Percentiles rank a stretch among this genome's conserved stretches.
phyloP scores from a whole-genome alignment of 257 asterid species.

The Solanum sejunctum region DNA sequence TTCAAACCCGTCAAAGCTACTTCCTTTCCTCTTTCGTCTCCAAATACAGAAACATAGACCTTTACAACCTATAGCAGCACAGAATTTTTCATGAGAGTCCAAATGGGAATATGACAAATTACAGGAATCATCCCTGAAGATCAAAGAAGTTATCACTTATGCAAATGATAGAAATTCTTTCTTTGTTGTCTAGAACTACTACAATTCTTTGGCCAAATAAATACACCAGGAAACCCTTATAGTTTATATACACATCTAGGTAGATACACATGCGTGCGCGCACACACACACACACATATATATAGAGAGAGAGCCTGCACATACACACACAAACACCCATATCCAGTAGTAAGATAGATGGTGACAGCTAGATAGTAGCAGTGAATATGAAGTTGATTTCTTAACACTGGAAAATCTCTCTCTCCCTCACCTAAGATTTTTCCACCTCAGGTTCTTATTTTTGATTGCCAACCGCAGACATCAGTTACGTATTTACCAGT shows the following conservation, averaged over 20 bases:
- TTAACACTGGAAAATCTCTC: background rate
- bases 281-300: background rate
- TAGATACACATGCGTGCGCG: background rate
- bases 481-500: background rate
- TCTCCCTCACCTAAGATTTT: background rate
- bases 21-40: slow-evolving; percentile 97
- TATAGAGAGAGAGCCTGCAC: background rate
- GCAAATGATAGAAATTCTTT: background rate
- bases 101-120: background rate
- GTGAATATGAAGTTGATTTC: background rate
- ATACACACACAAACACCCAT: background rate
- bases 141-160: background rate
- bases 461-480: background rate
- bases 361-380: background rate
- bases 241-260: background rate
- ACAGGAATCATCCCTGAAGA: background rate
- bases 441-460: background rate
- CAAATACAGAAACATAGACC: slow-evolving; percentile 92
- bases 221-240: background rate
- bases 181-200: background rate
- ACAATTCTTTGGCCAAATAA: background rate
- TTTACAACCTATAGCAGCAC: slow-evolving; percentile 61
- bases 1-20: slow-evolving; percentile 90
- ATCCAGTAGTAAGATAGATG: background rate
- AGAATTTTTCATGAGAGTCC: background rate